Base-by-base conservation (phyloP, 306 rosid genomes). In the Argentina anserina region DNA sequence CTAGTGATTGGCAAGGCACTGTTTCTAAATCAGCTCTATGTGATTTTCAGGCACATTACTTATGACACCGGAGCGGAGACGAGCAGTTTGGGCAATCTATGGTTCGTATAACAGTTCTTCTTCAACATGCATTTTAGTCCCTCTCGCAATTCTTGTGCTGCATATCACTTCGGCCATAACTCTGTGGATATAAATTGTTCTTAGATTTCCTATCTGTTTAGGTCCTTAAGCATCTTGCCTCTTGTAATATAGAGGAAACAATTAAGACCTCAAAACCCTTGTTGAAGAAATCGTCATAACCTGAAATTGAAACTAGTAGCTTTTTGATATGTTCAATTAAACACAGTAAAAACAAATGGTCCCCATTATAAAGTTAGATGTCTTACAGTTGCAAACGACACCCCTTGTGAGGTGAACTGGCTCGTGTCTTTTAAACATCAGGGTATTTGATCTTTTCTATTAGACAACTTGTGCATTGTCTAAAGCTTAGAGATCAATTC, bases 71-170 rank as follows among this genome's bases (percentile, higher is more conserved):
- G 92, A 89, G 81, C 50, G 98, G 31, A 76, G 96, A 77, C 87
- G 84, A 81, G 96, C 97, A 4, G 87, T 93, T 12, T 93, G 98
- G 98, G 96, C 98, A 31, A 93, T 93, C 52, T 93, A 93, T 77
- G 97, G 98, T 93, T 82, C 39, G 89, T 76, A 29, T 6, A 5
- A 15, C 65, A 34, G 10, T 60, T 31, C 29, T 31, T 42, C 28
- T 67, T 61, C 28, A 43, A 26, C 21, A 75, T 72, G 56, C 46
- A 67, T 61, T 45, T n/a, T 63, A 36, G 9, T 52, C 29, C 29
- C 23, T 60, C 45, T 49, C 65, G 18, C 46, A 0, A 3, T 63
- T 62, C 37, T 63, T 65, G 67, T 59, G 59, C 23, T 65, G 67
- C 40, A 28, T 47, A 31, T 6, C 28, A 17, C 52, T 40, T 10